Conservation (phyloP, 768 basidiomycete genomes). For the Mycena crocata region DNA sequence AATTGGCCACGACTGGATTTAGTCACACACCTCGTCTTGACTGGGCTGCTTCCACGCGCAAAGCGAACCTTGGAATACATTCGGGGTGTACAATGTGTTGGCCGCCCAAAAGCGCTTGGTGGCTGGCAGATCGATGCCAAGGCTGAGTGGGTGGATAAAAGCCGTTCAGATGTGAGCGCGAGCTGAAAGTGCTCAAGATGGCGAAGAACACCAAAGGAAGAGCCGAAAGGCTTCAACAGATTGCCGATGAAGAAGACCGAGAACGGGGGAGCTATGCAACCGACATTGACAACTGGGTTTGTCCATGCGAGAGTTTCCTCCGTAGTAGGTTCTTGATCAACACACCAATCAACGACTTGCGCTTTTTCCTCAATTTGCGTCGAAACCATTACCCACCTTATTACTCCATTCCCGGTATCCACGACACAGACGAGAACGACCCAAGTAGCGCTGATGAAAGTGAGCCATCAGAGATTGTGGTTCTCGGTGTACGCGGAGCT, state of each 20-base stretch:
- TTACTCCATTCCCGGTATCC: conserved; percentile 22
- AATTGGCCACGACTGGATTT: conserved; percentile 37
- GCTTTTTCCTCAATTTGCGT: conserved; percentile 26
- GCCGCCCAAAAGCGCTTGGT: conserved; percentile 28
- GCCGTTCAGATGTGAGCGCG: conserved; percentile 28
- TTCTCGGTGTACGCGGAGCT: not conserved
- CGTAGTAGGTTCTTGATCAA: conserved; percentile 30
- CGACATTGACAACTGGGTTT: conserved; percentile 33
- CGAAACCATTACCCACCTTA: conserved; percentile 23
- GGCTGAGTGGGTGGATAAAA: conserved; percentile 35
- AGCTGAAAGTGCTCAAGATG: conserved; percentile 28
- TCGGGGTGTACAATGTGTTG: conserved; percentile 25
- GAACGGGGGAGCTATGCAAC: conserved; percentile 31
- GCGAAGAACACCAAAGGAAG: not conserved
- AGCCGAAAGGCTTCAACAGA: conserved; percentile 10
- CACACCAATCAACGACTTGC: conserved; percentile 25
- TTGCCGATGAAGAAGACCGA: conserved; percentile 28
- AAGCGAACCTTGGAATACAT: conserved; percentile 30
- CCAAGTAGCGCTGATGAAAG: not conserved
- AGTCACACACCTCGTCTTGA: conserved; percentile 29
- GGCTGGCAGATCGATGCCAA: conserved; percentile 35
- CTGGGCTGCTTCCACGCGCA: conserved; percentile 23
- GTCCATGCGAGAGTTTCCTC: conserved; percentile 4
- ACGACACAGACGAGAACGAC: not conserved
- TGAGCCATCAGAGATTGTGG: not conserved